Evolutionary conservation across 768 basidiomycete species (phyloP), one percentile per base, ranked within the genome.

Genomic region (Rhizopogon vinicolor): DNA sequence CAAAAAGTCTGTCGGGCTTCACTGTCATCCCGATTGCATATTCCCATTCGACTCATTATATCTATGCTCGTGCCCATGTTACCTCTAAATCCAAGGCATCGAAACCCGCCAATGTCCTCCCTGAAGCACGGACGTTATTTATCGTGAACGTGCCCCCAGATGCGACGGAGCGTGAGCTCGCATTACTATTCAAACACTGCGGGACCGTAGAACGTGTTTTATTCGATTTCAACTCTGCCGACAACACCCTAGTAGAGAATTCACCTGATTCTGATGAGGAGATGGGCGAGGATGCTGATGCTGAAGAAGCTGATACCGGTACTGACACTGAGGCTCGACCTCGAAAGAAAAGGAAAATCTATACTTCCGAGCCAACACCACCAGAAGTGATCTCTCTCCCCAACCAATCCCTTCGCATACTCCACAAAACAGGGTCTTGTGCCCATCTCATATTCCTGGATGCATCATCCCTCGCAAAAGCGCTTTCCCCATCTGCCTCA

Each of bases 141-240:
- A 73, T 95, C 2, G 90, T 89, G 53, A 97, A 98, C 63, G 73
- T 95, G 5, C 93, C 95, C 2, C 86, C 92, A 53, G 93, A 96
- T 67, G 83, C 91, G 3, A 90, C 91, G 1, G 89, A 91, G 61
- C 78, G 89, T 39, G 91, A 93, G 63, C 70, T 97, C 0, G 74
- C 83, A 2, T 71, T 81, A 10, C 74, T 97, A n/a, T 95, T 95
- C 75, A 86, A 86, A 64, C 63, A 77, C 22, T 84, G 79, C 53
- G 93, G 94, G 22, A 85, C 85, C 0, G 78, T 95, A 29, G 94
- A 96, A 68, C 76, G 76, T 48, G 84, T 93, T 9, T 60, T 83
- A 1, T 89, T 93, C 62, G 80, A 84, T 53, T 71, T 74, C 13
- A 79, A 82, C 57, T 61, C 72, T 19, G 64, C 60, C 7, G 63